A percentile compares a stretch with the other conserved stretches of the same genome.
Conservation (phyloP, 345 rosid species). For the Salix dunnii region DNA sequence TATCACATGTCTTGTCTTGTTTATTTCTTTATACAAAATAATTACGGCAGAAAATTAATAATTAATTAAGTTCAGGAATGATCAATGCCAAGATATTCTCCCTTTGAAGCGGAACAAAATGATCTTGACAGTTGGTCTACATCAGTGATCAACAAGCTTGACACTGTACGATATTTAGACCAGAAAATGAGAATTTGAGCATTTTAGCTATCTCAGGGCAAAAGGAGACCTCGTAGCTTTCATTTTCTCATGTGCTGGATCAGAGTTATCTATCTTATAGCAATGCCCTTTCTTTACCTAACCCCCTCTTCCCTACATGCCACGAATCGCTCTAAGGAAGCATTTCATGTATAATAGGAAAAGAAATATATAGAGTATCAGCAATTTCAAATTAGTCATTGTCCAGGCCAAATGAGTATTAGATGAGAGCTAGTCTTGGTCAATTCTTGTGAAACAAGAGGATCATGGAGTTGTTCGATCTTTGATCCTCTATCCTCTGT, state of each 20-base stretch:
- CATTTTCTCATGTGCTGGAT: slow-evolving; percentile 27
- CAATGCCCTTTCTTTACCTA: slow-evolving; percentile 31
- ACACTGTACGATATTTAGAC: neutral
- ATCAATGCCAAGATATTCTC: neutral
- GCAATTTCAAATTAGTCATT: slow-evolving; percentile 10
- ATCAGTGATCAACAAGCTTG: slow-evolving; percentile 7
- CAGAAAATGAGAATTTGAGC: neutral
- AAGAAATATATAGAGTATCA: neutral
- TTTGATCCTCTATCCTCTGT: neutral
- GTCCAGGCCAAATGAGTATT: slow-evolving; percentile 18
- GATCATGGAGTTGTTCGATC: neutral
- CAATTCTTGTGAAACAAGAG: slow-evolving; percentile 8
- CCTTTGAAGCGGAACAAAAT: neutral
- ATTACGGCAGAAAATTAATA: neutral
- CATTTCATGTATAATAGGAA: neutral
- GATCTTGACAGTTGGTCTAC: slow-evolving; percentile 1
- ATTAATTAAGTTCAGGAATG: neutral
- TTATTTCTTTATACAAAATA: neutral
- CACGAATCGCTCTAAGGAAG: neutral
- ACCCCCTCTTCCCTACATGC: slow-evolving; percentile 23
- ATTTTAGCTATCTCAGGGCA: neutral
- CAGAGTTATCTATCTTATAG: slow-evolving; percentile 9
- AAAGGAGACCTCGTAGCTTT: slow-evolving; percentile 11
- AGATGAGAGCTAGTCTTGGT: slow-evolving; percentile 16
- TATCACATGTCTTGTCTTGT: neutral